Evolutionary conservation across 2,329 filamentous ascomycete species (phyloP).

Genomic region (Ustilaginoidea virens): DNA sequence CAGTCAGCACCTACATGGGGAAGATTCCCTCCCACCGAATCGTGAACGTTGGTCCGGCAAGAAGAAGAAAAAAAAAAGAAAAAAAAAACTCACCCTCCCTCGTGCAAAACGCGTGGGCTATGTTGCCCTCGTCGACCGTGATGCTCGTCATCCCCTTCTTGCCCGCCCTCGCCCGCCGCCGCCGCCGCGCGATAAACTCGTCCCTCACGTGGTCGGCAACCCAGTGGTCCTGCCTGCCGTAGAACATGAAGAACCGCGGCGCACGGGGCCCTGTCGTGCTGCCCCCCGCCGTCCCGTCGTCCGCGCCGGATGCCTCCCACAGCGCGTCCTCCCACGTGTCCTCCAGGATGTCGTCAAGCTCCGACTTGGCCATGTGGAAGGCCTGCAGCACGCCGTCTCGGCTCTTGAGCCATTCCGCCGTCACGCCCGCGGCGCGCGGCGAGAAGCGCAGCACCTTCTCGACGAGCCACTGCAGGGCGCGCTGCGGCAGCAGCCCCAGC

Average conservation of each 20-base stretch:
- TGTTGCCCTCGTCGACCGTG: conserved; percentile 36
- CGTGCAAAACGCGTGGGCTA: conserved; percentile 46
- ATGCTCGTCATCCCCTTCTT: conserved; percentile 28
- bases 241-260: conserved; percentile 43
- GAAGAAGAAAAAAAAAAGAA: background rate
- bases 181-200: conserved; percentile 27
- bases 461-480: conserved; percentile 27
- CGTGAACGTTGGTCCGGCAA: no score
- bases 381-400: conserved; percentile 44
- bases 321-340: conserved; percentile 44
- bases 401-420: conserved; percentile 37
- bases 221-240: conserved; percentile 46
- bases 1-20: background rate
- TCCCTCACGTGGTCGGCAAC: conserved; percentile 40
- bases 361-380: conserved; percentile 41
- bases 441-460: conserved; percentile 30
- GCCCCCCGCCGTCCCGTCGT: background rate
- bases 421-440: conserved; percentile 30
- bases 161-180: conserved; percentile 11
- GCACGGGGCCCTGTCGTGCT: conserved; percentile 2
- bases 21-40: no score
- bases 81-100: conserved; percentile 22
- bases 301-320: conserved; percentile 27
- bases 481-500: conserved; percentile 24
- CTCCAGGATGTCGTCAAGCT: conserved; percentile 42